These are phyloP conservation scores for Sclerotinia spermophila DNA, from an alignment of 2,329 filamentous ascomycete genomes.

Conservation along the genomic window DNA sequence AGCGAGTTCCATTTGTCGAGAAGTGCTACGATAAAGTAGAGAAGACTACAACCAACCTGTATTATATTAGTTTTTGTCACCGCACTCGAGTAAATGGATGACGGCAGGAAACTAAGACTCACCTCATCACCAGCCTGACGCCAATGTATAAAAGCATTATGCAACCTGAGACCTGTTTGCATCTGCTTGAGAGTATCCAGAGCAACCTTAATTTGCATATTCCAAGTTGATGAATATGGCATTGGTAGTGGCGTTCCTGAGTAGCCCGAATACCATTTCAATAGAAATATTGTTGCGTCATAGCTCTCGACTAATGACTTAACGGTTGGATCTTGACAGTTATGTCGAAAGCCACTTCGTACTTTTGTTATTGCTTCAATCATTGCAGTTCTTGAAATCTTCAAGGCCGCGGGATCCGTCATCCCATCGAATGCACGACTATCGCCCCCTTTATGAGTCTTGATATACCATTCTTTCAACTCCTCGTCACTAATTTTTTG, in stretches of 20 bases:
- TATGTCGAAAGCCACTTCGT: constrained; percentile 16
- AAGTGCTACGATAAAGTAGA: constrained; percentile 38
- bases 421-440: constrained; percentile 32
- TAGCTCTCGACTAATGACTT: constrained; percentile 45
- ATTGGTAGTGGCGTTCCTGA: constrained; percentile 38
- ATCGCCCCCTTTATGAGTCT: constrained; percentile 16
- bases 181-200: constrained; percentile 35
- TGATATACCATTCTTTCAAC: constrained; percentile 43
- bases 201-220: constrained; percentile 36
- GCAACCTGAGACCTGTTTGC: constrained; percentile 36
- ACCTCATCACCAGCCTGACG: constrained; percentile 39
- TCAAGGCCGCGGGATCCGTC: constrained; percentile 31
- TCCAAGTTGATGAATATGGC: constrained; percentile 37
- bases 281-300: constrained; percentile 38
- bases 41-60: constrained; percentile 34
- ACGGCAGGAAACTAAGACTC: constrained; percentile 42
- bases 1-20: constrained; percentile 37
- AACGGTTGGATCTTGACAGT: constrained; percentile 21
- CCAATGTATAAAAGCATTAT: constrained; percentile 37
- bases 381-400: constrained; percentile 15
- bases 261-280: constrained; percentile 41
- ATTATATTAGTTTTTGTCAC: neutral
- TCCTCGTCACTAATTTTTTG: constrained; percentile 49
- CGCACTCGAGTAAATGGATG: neutral
- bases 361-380: constrained; percentile 40